Base-by-base conservation (phyloP, 2,329 filamentous ascomycete genomes). In the Arthrobotrys megalospora region DNA sequence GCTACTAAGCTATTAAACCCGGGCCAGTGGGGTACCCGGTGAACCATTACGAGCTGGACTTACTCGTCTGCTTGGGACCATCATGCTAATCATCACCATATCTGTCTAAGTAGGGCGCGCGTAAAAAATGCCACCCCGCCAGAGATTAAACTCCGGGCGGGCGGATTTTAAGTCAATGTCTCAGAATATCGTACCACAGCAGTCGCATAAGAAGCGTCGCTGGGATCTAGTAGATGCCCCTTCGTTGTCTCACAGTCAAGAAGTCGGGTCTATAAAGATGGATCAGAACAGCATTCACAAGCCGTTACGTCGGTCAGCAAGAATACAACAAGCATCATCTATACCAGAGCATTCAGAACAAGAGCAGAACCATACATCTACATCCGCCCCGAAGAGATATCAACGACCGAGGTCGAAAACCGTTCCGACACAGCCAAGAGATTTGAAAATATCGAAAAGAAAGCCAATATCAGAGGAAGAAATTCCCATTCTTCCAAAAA, bases 121-220 rank as follows among this genome's bases (percentile, higher is more conserved):
- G 69, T 28, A 73, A 66, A 65, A 71, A 66, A 77, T 77, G 73
- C 73, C 72, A 65, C 72, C 66, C 55, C 72, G 65, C 58, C 70
- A 70, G 65, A 76, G 41, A 60, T 50, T 77, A 66, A 65, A 70
- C 65, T 71, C 66, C 73, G 73, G 69, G 60, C 65, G 60, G 66
- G 73, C 71, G 32, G 21, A 71, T 65, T 76, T 65, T 70, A 65
- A 76, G 58, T 43, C 58, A 32, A 38, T 76, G 73, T 77, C 66
- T 77, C 73, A 71, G 73, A 38, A 60, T 3, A 63, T 24, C 28
- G 52, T 58, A 12, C 66, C 48, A 21, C 66, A 60, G 43, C 48
- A 60, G 48, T 66, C 66, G 66, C 73, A 77, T 66, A 77, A 71
- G 50, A 77, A 77, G 73, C 73, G 73, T 60, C 66, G 66, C 28